Base-by-base conservation (phyloP, 2,329 filamentous ascomycete species). In the Penicillium olsonii region DNA sequence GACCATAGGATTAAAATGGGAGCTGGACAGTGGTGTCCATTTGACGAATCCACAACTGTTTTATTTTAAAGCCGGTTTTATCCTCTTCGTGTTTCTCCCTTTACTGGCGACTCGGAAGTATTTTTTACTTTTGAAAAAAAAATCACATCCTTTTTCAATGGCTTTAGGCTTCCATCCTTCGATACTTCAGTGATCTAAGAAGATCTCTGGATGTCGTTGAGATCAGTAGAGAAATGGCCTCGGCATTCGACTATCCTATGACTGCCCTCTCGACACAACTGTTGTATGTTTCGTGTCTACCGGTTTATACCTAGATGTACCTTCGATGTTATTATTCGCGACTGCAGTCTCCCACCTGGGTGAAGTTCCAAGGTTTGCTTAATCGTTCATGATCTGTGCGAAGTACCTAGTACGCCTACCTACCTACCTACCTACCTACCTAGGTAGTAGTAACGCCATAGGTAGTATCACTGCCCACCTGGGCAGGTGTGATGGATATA, bases 41-140 rank as follows among this genome's bases (percentile, higher is more conserved):
- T 53, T 58, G 55, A 61, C 52, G 59, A 61, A 55, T 57, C 56
- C 55, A 31, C 29, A 61, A 55, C 55, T 56, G 52, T 63, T 55
- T 52, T 59, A 59, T 45, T 45, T 61, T 61, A 59, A 52, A 57
- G 52, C 56, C 56, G 55, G 48, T 54, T 54, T 56, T 56, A 45
- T 45, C 54, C 48, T 58, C 53, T 54, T 57, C 48, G 56, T 59
- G 50, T 56, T 60, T 52, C 51, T 47, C 35, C 42, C 42, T 56
- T 50, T 50, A 56, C 54, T 61, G 60, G 52, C 29, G 29, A 31
- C 42, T 54, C 42, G 55, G 58, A 56, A 59, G 57, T 61, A 59
- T 56, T 35, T 35, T 45, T 35, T 45, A 53, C 52, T 51, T 50
- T 40, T 37, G 37, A 53, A 49, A 55, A 57, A n/a, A 60, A 62